phyloP scores from a whole-genome alignment of 805 yeast species.

The Scheffersomyces amazonensis region DNA sequence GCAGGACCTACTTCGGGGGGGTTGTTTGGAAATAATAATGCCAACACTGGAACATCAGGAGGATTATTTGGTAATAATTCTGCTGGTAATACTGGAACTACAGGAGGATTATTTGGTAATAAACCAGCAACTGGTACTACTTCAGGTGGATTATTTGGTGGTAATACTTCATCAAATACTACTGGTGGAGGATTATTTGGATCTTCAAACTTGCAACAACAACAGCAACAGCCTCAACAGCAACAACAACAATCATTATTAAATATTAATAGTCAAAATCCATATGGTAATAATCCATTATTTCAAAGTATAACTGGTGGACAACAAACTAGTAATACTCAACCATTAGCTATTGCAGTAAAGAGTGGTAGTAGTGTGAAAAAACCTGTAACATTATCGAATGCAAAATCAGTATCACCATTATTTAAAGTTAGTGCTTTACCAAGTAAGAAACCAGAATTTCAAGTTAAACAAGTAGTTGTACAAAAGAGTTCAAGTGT shows the following conservation, averaged over 20 bases:
- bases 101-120: slow-evolving; percentile 27
- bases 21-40: slow-evolving; percentile 14
- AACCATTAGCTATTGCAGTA: slow-evolving; percentile 24
- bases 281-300: slow-evolving; percentile 78
- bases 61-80: slow-evolving; percentile 39
- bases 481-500: slow-evolving; percentile 10
- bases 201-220: slow-evolving; percentile 9
- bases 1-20: slow-evolving; percentile 14
- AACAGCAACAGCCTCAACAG: slow-evolving; percentile 20
- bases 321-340: slow-evolving; percentile 8
- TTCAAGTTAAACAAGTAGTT: slow-evolving; percentile 6
- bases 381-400: slow-evolving; percentile 54
- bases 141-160: slow-evolving; percentile 9
- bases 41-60: slow-evolving; percentile 23
- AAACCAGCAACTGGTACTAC: slow-evolving; percentile 16
- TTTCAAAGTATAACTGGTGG: slow-evolving; percentile 45
- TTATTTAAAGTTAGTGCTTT: slow-evolving; percentile 26
- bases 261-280: slow-evolving; percentile 44
- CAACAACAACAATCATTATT: slow-evolving; percentile 20
- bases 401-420: slow-evolving; percentile 66
- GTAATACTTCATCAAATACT: slow-evolving; percentile 1
- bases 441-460: slow-evolving; percentile 10
- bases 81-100: slow-evolving; percentile 21
- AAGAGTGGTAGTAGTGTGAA: slow-evolving; percentile 27
- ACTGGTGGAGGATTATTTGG: slow-evolving; percentile 16